phyloP scores from a whole-genome alignment of 768 basidiomycete species.

The Suillus decipiens region DNA sequence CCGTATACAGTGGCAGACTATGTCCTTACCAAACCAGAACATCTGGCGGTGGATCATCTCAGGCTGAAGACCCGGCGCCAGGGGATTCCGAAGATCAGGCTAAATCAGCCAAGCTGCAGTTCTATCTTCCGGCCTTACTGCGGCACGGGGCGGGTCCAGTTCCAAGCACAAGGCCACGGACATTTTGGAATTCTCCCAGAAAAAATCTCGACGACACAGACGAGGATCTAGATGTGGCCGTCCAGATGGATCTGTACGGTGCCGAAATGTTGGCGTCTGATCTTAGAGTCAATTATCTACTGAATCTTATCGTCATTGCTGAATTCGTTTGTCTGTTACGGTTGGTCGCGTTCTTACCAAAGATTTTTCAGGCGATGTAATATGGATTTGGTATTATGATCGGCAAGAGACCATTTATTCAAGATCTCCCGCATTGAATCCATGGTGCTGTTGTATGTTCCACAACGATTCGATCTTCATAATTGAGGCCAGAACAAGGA shows the following conservation, averaged over 20 bases:
- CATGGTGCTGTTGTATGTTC: neutral
- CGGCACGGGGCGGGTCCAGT: too few species aligned
- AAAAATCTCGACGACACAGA: too few species aligned
- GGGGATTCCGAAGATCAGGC: neutral
- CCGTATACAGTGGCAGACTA: too few species aligned
- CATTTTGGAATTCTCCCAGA: too few species aligned
- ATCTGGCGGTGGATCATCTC: too few species aligned
- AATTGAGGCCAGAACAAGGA: neutral
- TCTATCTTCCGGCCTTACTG: too few species aligned
- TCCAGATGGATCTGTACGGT: too few species aligned
- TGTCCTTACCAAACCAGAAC: too few species aligned
- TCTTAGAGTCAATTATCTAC: neutral
- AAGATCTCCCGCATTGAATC: neutral
- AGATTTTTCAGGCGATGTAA: neutral
- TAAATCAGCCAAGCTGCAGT: neutral
- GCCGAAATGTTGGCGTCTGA: too few species aligned
- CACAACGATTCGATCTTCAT: neutral
- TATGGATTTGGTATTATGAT: slow-evolving; percentile 9
- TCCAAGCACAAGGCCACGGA: too few species aligned
- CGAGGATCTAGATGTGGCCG: neutral
- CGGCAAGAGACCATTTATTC: neutral
- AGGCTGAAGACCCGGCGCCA: too few species aligned
- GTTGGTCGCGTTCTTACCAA: neutral
- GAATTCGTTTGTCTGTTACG: neutral
- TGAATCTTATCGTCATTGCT: neutral